Base-by-base conservation (phyloP, 2,329 filamentous ascomycete species). In the Grosmannia huntii region DNA sequence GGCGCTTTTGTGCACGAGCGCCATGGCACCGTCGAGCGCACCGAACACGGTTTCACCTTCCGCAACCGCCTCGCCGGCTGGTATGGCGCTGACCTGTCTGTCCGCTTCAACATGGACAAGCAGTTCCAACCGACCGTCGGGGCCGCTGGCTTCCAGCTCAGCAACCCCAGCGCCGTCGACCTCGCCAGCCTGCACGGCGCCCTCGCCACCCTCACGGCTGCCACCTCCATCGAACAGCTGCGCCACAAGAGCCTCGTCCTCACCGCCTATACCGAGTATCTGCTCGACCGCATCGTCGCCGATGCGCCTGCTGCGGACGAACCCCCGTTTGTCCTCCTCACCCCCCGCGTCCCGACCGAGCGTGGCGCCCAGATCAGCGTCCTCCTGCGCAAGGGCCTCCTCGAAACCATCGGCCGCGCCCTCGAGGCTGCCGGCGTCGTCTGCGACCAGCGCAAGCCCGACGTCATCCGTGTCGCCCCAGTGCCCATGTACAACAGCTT, bases 401-500 rank as follows among this genome's bases (percentile, higher is more conserved):
- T 95, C 58, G 87, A 91, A n/a, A 68, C 68, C 7, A 82, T 95
- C 2, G 77, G 83, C 60, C 73, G 75, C 50, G 77, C 76, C 31
- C 69, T 96, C 31, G 82, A 88, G 64, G 77, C 81, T 14, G 78
- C 81, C 1, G 87, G 86, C 1, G 83, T 94, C 2, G 80, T 95
- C 1, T 83, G 88, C 44, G 90, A 96, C 68, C 87, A 94, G 76
- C 77, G 90, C 60, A 89, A 88, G 69, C 90, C 91, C 1, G 85
- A 91, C 67, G 90, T 96, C 19, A 85, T 96, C 55, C 77, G 90
- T 1, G 83, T 95, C 1, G 89, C 90, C 2, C 90, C 91, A 1
- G 86, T 87, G 49, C 90, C 90, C 10, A 69, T 96, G 63, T 96
- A 95, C 71, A 92, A 92, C 66, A 83, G 80, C 0, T 95, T 88